Evolutionary conservation across 352 stramenopile genomes (phyloP).

Genomic region (Globisporangium nagaii): DNA sequence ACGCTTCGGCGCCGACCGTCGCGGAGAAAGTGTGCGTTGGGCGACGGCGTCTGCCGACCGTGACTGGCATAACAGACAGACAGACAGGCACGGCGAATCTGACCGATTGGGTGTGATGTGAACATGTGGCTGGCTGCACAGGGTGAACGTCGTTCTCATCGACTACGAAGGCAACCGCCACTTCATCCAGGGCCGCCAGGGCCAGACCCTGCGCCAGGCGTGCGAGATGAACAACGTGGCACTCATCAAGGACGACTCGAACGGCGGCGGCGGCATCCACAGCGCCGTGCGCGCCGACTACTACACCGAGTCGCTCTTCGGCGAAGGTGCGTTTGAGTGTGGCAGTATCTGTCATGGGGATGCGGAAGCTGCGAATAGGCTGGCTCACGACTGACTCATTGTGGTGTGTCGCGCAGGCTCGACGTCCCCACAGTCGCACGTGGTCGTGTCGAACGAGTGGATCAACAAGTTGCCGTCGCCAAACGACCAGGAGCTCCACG

Average conservation of each 20-base stretch:
- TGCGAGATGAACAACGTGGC: conserved; percentile 73
- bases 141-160: conserved; percentile 80
- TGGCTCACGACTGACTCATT: background rate
- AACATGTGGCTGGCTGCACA: conserved; percentile 17
- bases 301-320: conserved; percentile 87
- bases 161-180: conserved; percentile 87
- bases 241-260: conserved; percentile 84
- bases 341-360: no score
- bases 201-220: conserved; percentile 78
- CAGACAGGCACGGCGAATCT: no score
- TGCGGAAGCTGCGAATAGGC: no score
- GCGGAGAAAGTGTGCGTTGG: conserved; percentile 54
- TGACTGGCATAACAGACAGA: background rate
- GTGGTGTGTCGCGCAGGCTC: conserved; percentile 17
- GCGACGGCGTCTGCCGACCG: background rate
- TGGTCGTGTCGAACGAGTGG: conserved; percentile 87
- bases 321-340: conserved; percentile 37
- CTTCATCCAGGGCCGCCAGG: conserved; percentile 70
- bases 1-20: conserved; percentile 36
- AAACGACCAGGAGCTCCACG: conserved; percentile 71
- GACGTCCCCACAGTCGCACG: conserved; percentile 78
- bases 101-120: no score
- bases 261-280: conserved; percentile 66
- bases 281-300: conserved; percentile 62
- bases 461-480: conserved; percentile 63